Conservation (phyloP, 768 basidiomycete genomes). For the Tylopilus sp. region DNA sequence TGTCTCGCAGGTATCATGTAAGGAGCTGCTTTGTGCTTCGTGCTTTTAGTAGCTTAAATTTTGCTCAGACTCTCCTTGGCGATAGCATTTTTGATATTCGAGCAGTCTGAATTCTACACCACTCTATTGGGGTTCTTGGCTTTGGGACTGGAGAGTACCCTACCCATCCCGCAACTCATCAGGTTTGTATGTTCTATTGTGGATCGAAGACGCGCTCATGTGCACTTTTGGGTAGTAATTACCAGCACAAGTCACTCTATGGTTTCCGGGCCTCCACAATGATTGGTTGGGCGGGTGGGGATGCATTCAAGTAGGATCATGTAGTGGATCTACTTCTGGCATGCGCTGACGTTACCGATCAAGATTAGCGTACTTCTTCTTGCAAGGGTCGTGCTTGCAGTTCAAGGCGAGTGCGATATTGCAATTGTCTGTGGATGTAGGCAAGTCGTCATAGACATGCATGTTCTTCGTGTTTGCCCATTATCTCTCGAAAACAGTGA, state of each 20-base stretch:
- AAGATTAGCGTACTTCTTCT: slow-evolving; percentile 80
- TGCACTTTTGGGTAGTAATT: slow-evolving; percentile 51
- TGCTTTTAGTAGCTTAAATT: slow-evolving; percentile 5
- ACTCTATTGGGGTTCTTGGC: slow-evolving; percentile 70
- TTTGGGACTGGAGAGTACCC: slow-evolving; percentile 77
- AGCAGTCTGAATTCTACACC: slow-evolving; percentile 57
- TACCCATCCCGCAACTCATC: slow-evolving; percentile 83
- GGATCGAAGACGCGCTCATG: slow-evolving; percentile 18
- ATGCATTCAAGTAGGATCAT: slow-evolving; percentile 70
- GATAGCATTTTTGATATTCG: slow-evolving; percentile 73
- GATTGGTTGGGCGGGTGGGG: slow-evolving; percentile 81
- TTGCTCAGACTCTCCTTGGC: slow-evolving; percentile 55
- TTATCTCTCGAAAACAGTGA: slow-evolving; percentile 44
- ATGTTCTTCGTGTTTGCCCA: slow-evolving; percentile 6
- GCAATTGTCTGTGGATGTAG: slow-evolving; percentile 74
- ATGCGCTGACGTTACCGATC: slow-evolving; percentile 16
- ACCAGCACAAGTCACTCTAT: slow-evolving; percentile 73
- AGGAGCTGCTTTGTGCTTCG: slow-evolving; percentile 5
- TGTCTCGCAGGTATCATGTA: slow-evolving; percentile 80
- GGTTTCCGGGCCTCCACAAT: slow-evolving; percentile 83
- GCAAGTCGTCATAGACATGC: slow-evolving; percentile 40
- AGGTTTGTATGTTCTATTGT: slow-evolving; percentile 43
- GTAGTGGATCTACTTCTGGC: slow-evolving; percentile 3
- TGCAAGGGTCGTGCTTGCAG: slow-evolving; percentile 67
- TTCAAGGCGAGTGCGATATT: slow-evolving; percentile 84